phyloP scores from a whole-genome alignment of 192 early-diverging fungal genomes.

The Geranomyces variabilis region DNA sequence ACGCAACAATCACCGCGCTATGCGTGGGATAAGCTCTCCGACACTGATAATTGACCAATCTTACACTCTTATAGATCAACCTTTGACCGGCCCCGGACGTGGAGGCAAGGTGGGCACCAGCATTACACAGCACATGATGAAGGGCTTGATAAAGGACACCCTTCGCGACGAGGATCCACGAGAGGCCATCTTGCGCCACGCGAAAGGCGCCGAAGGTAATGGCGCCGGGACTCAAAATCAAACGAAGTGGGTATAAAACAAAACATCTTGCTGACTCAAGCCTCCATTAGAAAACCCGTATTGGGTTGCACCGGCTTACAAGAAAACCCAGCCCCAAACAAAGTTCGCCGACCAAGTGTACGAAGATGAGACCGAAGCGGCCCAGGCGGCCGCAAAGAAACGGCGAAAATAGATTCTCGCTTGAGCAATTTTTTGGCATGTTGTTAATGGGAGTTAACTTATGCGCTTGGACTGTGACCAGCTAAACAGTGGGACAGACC shows the following conservation, averaged over 20 bases:
- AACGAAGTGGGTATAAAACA: neutral
- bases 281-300: constrained; percentile 74
- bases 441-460: too few relatives aligned
- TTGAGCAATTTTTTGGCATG: too few relatives aligned
- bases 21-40: neutral
- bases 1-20: neutral
- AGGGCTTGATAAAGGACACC: constrained; percentile 48
- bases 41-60: neutral
- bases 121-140: constrained; percentile 84
- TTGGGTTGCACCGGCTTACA: constrained; percentile 85
- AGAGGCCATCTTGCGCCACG: constrained; percentile 88
- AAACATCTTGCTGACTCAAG: neutral
- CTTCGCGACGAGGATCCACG: constrained; percentile 88
- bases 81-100: constrained; percentile 76
- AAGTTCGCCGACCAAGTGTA: constrained; percentile 66
- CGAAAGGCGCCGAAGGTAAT: constrained; percentile 67
- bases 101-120: constrained; percentile 87
- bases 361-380: constrained; percentile 63
- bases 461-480: too few relatives aligned
- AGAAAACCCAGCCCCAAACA: constrained; percentile 72
- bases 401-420: constrained; percentile 32
- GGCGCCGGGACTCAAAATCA: neutral
- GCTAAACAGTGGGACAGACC: too few relatives aligned
- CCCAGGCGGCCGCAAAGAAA: constrained; percentile 55
- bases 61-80: constrained; percentile 53